Evolutionary conservation across 202 grass and related monocot genomes (phyloP).

Genomic region (Zizania palustris): DNA sequence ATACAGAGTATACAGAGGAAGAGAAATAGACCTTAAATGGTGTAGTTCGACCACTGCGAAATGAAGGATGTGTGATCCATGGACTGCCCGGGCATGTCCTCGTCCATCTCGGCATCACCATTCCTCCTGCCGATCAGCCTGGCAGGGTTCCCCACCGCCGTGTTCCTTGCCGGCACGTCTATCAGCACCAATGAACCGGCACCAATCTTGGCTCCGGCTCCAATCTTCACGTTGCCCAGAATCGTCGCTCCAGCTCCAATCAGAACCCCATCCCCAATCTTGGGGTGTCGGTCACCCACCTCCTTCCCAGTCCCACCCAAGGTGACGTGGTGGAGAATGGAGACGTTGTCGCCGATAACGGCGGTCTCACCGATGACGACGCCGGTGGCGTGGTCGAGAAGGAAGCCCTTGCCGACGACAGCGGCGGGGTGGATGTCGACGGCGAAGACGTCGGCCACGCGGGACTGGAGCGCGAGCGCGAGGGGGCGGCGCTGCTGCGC

Average conservation of each 20-base stretch:
- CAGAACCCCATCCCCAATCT: constrained; percentile 79
- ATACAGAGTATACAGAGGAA: constrained; percentile 19
- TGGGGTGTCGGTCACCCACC: constrained; percentile 80
- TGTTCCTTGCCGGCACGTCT: constrained; percentile 70
- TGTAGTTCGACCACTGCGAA: constrained; percentile 84
- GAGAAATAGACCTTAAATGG: constrained; percentile 61
- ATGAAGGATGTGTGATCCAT: constrained; percentile 99
- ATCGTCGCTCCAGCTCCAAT: constrained; percentile 90
- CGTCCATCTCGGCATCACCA: constrained; percentile 39
- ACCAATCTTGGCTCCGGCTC: constrained; percentile 86
- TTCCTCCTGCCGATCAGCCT: constrained; percentile 63
- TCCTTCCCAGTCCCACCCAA: constrained; percentile 89
- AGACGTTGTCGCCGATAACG: constrained; percentile 82
- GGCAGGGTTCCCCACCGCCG: constrained; percentile 85
- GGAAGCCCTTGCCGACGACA: constrained; percentile 73
- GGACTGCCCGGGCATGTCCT: constrained; percentile 76
- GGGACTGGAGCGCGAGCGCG: constrained; percentile 86
- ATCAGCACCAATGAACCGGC: constrained; percentile 84
- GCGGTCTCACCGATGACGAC: constrained; percentile 92
- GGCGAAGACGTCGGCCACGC: constrained; percentile 86
- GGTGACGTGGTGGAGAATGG: constrained; percentile 93
- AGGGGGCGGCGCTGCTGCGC: constrained; percentile 66
- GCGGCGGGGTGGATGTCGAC: constrained; percentile 92
- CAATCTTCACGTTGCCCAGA: constrained; percentile 83
- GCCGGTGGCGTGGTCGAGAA: constrained; percentile 90